Evolutionary conservation across 1,284 basidiomycete species (phyloP).

Genomic region (Grifola frondosa): DNA sequence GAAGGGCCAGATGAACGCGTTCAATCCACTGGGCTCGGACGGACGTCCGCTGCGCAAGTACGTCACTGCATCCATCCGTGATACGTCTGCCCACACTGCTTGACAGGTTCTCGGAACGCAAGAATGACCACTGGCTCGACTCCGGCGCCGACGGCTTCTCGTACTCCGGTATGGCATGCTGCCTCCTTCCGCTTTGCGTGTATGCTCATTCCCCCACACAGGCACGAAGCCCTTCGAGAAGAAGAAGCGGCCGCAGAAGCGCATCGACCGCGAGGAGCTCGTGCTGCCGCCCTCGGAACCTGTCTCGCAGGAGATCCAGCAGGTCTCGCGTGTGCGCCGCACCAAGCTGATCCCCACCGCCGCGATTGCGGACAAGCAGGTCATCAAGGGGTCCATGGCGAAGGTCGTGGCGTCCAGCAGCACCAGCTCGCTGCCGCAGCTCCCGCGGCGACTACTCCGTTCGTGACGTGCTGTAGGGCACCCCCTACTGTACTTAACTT

Average conservation of each 20-base stretch:
- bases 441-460: conserved; percentile 16
- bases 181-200: conserved; percentile 4
- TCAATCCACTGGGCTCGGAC: conserved; percentile 56
- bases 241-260: conserved; percentile 4
- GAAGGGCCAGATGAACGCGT: conserved; percentile 46
- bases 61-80: conserved; percentile 19
- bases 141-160: conserved; percentile 56
- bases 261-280: conserved; percentile 4
- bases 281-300: conserved; percentile 29
- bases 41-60: conserved; percentile 63
- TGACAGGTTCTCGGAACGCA: conserved; percentile 35
- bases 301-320: conserved; percentile 36
- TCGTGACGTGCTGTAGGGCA: background rate
- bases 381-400: conserved; percentile 55
- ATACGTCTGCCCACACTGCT: background rate
- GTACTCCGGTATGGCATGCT: conserved; percentile 44
- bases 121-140: conserved; percentile 62
- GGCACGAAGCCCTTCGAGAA: conserved; percentile 7
- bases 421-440: conserved; percentile 13
- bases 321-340: conserved; percentile 42
- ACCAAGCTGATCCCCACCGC: conserved; percentile 38
- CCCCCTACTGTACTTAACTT: background rate
- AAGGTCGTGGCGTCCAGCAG: conserved; percentile 41
- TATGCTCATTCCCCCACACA: background rate
- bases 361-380: conserved; percentile 46